Percentiles rank a stretch among this genome's conserved stretches.
These are phyloP conservation scores for Coprinopsis strossmayeri DNA, from an alignment of 768 basidiomycete genomes.

Conservation along the genomic window DNA sequence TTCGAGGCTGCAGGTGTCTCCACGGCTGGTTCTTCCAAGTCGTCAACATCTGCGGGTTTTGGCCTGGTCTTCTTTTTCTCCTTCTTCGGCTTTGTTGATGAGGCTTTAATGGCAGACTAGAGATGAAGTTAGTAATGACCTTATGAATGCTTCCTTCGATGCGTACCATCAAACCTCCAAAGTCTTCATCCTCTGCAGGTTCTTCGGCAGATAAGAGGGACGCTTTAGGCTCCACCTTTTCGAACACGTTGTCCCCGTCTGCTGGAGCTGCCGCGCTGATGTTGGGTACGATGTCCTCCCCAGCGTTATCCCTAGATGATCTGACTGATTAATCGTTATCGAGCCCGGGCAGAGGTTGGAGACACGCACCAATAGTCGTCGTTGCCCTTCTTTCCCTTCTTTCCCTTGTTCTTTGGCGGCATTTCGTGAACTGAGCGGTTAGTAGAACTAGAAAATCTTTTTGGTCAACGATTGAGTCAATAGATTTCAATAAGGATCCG, in stretches of 20 bases:
- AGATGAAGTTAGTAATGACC: conserved; percentile 5
- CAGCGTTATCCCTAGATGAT: conserved; percentile 53
- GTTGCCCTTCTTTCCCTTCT: conserved; percentile 77
- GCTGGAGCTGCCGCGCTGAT: conserved; percentile 30
- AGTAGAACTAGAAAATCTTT: conserved; percentile 2
- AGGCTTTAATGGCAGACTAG: conserved; percentile 62
- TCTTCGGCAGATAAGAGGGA: conserved; percentile 41
- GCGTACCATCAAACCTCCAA: conserved; percentile 72
- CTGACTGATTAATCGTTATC: conserved; percentile 3
- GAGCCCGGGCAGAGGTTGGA: not conserved
- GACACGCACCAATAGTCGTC: conserved; percentile 75
- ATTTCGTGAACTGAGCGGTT: conserved; percentile 26
- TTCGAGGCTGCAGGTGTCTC: conserved; percentile 26
- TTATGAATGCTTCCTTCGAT: not conserved
- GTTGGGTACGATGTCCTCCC: conserved; percentile 46
- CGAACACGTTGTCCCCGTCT: conserved; percentile 29
- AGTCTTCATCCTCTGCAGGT: conserved; percentile 57
- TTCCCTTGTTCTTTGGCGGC: conserved; percentile 69
- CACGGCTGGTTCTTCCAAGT: conserved; percentile 22
- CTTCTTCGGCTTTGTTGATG: conserved; percentile 43
- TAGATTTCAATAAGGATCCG: not conserved
- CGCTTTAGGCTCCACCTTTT: conserved; percentile 30
- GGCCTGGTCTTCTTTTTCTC: conserved; percentile 48
- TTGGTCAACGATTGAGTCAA: not conserved
- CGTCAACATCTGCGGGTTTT: conserved; percentile 23